These are phyloP conservation scores for Penicillium canescens DNA, from an alignment of 495 filamentous ascomycete species.

Conservation along the genomic window DNA sequence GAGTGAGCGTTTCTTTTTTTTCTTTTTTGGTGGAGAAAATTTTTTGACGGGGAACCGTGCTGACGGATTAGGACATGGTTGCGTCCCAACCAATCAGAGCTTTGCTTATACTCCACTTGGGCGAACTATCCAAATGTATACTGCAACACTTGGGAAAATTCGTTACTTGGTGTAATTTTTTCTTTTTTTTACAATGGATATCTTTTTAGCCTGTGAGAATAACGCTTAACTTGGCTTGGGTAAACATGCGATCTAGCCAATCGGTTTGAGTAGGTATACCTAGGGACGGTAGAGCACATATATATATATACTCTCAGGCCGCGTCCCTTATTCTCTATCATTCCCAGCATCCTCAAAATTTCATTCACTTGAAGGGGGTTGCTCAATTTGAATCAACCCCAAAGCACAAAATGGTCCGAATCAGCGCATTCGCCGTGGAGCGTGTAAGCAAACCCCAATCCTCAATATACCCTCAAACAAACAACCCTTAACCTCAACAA, in stretches of 20 bases:
- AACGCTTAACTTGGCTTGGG: too few species aligned
- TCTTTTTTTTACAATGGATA: too few species aligned
- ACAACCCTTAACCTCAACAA: constrained; percentile 29
- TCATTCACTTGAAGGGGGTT: too few species aligned
- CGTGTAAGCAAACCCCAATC: constrained; percentile 44
- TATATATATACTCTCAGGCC: background rate
- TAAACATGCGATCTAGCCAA: too few species aligned
- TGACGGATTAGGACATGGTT: constrained; percentile 2
- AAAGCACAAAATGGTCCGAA: constrained; percentile 58
- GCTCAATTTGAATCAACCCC: background rate
- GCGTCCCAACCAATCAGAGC: constrained; percentile 5
- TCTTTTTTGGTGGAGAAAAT: constrained; percentile 1
- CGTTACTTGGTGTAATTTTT: too few species aligned
- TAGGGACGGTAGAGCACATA: background rate
- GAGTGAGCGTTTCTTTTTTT: constrained; percentile 25
- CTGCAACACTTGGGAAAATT: background rate
- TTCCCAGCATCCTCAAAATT: background rate
- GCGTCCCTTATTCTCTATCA: too few species aligned
- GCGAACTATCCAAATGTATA: background rate
- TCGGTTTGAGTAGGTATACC: too few species aligned
- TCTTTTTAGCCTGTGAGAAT: too few species aligned
- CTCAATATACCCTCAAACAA: background rate
- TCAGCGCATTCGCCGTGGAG: constrained; percentile 76
- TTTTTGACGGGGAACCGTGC: background rate
- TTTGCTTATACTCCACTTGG: background rate